Evolutionary conservation across 2,329 filamentous ascomycete genomes (phyloP).

Genomic region (Fusarium sp.): DNA sequence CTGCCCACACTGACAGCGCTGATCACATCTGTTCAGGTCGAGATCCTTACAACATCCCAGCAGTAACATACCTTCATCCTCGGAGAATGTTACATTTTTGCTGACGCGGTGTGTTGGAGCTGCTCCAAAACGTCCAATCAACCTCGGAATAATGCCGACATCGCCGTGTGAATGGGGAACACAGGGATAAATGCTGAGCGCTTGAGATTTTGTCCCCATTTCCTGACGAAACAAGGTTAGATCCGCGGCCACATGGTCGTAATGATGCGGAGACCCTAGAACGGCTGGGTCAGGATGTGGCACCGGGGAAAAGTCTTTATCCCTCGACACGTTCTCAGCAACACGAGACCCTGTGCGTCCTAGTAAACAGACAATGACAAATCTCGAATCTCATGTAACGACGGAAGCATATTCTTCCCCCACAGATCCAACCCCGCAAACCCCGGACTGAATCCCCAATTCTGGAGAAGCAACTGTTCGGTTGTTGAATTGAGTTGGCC

Average conservation of each 20-base stretch:
- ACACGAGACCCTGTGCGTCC: not conserved
- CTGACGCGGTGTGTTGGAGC: not conserved
- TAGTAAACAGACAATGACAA: constrained; percentile 26
- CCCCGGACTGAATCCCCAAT: constrained; percentile 39
- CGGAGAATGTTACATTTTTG: not conserved
- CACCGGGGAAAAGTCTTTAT: constrained; percentile 36
- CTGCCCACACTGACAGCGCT: not conserved
- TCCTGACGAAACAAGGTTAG: constrained; percentile 37
- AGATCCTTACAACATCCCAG: not conserved
- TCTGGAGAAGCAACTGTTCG: constrained; percentile 22
- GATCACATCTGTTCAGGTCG: not conserved
- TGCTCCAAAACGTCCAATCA: not conserved
- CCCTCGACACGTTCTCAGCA: constrained; percentile 3
- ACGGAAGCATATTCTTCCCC: constrained; percentile 44
- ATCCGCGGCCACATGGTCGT: constrained; percentile 21
- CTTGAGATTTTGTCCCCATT: constrained; percentile 34
- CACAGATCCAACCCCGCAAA: constrained; percentile 42
- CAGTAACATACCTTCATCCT: not conserved
- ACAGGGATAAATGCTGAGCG: constrained; percentile 18
- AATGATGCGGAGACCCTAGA: constrained; percentile 13
- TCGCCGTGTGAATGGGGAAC: not conserved
- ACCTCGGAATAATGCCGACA: not conserved
- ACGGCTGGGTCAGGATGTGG: not conserved
- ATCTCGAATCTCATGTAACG: constrained; percentile 22
- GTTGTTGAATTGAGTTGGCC: constrained; percentile 13